A percentile compares a stretch with the other conserved stretches of the same genome.
Conservation (phyloP, 2,329 filamentous ascomycete genomes). For the Torrubiellomyces zombiae region DNA sequence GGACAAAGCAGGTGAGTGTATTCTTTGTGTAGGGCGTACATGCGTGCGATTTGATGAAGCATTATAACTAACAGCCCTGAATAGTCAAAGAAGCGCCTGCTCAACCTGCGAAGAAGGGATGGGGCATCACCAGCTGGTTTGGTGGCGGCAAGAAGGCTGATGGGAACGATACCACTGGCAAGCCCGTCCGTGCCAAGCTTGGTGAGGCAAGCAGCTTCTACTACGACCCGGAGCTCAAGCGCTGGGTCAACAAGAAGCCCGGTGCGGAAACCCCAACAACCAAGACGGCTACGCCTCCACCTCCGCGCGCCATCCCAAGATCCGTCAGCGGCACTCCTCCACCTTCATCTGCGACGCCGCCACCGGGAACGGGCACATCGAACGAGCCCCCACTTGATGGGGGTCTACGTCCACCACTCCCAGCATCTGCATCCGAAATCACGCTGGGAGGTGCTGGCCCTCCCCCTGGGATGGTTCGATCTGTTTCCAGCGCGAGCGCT, state of each 20-base stretch:
- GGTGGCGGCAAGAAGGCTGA: conserved; percentile 47
- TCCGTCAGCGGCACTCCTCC: conserved; percentile 38
- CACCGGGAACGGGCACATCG: conserved; percentile 12
- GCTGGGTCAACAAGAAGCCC: conserved; percentile 95
- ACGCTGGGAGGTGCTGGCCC: conserved; percentile 21
- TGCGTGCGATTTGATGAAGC: conserved; percentile 1
- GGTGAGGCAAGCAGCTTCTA: conserved; percentile 88
- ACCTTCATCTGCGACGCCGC: conserved; percentile 18
- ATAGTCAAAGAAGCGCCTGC: too few species aligned
- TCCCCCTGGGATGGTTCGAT: conserved; percentile 26
- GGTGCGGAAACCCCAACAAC: conserved; percentile 44
- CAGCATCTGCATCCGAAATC: conserved; percentile 3
- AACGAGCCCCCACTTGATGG: conserved; percentile 16
- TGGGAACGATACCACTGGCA: conserved; percentile 25
- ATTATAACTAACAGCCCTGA: conserved; percentile 6
- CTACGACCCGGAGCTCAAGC: conserved; percentile 89
- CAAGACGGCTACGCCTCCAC: conserved; percentile 58
- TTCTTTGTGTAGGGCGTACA: too few species aligned
- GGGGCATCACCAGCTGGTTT: conserved; percentile 79
- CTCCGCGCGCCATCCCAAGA: conserved; percentile 45
- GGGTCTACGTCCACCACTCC: conserved; percentile 10
- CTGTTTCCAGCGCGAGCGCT: conserved; percentile 28
- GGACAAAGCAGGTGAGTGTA: conserved; percentile 48
- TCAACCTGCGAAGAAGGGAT: conserved; percentile 51
- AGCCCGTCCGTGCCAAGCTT: conserved; percentile 79